phyloP scores from a whole-genome alignment of 176 grass and related monocot species.

The Phyllostachys edulis region DNA sequence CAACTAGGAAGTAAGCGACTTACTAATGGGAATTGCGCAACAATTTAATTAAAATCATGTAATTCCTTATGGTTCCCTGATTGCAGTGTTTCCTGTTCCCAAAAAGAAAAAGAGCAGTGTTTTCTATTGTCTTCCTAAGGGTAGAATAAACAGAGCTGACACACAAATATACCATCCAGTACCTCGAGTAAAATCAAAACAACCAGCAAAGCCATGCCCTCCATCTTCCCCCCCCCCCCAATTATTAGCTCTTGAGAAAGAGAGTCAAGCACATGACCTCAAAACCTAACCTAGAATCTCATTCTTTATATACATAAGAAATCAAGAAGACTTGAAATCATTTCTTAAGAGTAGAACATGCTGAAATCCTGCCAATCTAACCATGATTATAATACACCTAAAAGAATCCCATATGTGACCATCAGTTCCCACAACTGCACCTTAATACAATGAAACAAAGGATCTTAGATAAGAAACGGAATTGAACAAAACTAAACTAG shows the following conservation, averaged over 20 bases:
- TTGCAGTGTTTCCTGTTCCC: not conserved
- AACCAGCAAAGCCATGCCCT: not conserved
- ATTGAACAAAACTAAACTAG: not conserved
- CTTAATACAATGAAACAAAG: not conserved
- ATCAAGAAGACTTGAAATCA: not conserved
- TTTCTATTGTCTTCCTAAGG: not conserved
- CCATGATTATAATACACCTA: not conserved
- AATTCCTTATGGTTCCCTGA: not conserved
- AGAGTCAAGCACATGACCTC: not conserved
- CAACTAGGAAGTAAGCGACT: not conserved
- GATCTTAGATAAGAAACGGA: not conserved
- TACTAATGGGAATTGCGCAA: not conserved
- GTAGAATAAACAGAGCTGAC: not conserved
- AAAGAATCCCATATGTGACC: not conserved
- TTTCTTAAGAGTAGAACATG: not conserved
- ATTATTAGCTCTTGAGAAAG: not conserved
- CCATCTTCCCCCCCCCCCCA: not conserved
- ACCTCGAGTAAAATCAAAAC: not conserved
- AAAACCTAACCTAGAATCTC: not conserved
- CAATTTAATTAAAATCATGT: not conserved
- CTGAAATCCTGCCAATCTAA: not conserved
- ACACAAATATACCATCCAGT: not conserved
- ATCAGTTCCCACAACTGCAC: not conserved
- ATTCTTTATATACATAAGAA: not conserved
- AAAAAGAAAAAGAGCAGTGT: not conserved